phyloP scores from a whole-genome alignment of 176 grass and related monocot species.

The Paspalum notatum region DNA sequence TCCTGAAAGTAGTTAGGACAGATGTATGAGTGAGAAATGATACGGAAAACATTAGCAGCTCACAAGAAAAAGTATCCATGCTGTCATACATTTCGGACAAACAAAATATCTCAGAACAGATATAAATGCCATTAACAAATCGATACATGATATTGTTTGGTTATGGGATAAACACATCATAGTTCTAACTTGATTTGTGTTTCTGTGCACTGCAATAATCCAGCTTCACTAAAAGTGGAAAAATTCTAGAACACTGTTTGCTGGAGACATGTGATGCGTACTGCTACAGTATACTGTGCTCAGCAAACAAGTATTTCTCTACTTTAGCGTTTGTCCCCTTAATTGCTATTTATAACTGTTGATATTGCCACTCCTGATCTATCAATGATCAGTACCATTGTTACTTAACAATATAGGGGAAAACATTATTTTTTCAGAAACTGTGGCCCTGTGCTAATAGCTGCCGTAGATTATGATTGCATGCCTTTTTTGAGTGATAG shows the following conservation, averaged over 20 bases:
- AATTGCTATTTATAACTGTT: background rate
- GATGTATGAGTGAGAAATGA: constrained; percentile 33
- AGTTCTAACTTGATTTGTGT: constrained; percentile 14
- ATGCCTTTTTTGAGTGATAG: background rate
- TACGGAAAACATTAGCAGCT: constrained; percentile 1
- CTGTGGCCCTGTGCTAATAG: background rate
- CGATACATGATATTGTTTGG: background rate
- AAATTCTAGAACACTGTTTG: background rate
- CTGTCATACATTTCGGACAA: background rate
- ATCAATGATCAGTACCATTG: background rate
- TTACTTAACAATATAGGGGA: background rate
- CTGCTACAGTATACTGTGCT: constrained; percentile 12
- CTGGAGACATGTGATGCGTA: background rate
- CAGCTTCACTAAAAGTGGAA: background rate
- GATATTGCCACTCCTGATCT: background rate
- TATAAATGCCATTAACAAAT: background rate
- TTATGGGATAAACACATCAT: background rate
- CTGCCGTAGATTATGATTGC: background rate
- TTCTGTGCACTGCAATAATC: background rate
- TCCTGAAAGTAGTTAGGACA: constrained; percentile 59
- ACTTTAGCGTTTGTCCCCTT: background rate
- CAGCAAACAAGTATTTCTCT: background rate
- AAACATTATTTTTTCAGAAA: background rate
- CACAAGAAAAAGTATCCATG: background rate
- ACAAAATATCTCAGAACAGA: background rate